Percentiles rank a stretch among this genome's conserved stretches.
These are phyloP conservation scores for Aspergillus persii DNA, from an alignment of 2,329 filamentous ascomycete species.

Conservation along the genomic window DNA sequence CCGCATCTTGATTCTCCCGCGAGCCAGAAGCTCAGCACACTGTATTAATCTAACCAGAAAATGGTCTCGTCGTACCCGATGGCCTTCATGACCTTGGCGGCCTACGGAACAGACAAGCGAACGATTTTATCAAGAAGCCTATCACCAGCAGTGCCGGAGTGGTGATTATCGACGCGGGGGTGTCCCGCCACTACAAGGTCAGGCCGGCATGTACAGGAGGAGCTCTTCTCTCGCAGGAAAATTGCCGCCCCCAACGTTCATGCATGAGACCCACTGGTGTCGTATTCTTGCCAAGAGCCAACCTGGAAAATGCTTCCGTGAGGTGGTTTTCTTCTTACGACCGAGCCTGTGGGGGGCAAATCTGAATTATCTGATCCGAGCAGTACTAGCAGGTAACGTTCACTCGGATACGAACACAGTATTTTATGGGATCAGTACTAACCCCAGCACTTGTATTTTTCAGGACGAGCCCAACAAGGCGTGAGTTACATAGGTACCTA, in stretches of 20 bases:
- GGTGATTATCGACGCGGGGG: no score
- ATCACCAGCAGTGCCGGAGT: no score
- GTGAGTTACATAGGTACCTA: no score
- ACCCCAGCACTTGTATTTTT: neutral
- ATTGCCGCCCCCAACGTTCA: neutral
- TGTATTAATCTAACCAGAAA: constrained; percentile 21
- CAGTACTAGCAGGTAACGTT: neutral
- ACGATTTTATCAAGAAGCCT: no score
- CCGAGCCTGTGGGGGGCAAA: neutral
- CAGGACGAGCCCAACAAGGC: neutral
- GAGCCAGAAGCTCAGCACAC: neutral
- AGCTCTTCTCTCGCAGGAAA: no score
- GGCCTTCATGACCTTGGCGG: neutral
- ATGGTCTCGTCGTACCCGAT: neutral
- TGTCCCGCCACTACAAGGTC: no score
- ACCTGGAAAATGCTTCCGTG: neutral
- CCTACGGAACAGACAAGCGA: no score
- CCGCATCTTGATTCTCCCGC: neutral
- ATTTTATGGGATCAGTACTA: no score
- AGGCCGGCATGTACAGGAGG: no score
- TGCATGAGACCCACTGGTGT: neutral
- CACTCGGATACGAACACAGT: no score
- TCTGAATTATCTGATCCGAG: neutral
- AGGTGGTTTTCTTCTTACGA: neutral
- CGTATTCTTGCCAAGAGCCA: neutral